Base-by-base conservation (phyloP, 2,329 filamentous ascomycete genomes). In the Tolypocladium endophyticum region DNA sequence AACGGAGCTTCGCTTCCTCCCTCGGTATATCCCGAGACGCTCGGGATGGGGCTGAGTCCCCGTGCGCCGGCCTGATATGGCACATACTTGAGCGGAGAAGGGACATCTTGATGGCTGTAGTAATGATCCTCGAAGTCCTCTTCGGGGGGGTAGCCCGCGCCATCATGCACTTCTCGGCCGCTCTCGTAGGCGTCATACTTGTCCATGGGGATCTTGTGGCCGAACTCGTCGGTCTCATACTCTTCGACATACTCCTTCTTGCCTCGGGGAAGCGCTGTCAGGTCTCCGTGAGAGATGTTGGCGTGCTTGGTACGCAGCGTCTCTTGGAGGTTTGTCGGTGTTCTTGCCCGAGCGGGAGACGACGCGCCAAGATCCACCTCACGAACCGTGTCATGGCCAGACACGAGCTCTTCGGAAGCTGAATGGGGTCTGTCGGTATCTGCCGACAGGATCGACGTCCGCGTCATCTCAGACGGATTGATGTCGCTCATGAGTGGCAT, bases 401-500 rank as follows among this genome's bases (percentile, higher is more conserved):
- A 85, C 1, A 79, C 81, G 67, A 74, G 79, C 73, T 82, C 83
- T 66, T 82, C 86, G 67, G 80, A 87, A 28, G 87, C 85, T 23
- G 88, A 90, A 55, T 82, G 80, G 20, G 89, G 87, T 57, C 86
- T 79, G 64, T 90, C 90, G 0, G 89, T 90, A 35, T 89, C 86
- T 36, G 90, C 89, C 6, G 92, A 94, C 23, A 94, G 75, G 58
- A 97, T 90, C 0, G 93, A 97, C 20, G 88, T 88, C 66, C 93
- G 83, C 0, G 93, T 97, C 59, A 97, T 74, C 57, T 97, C 92
- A 0, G 93, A 96, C 50, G 89, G 85, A 64, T 90, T 88, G 60
- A 96, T 84, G 59, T 91, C 90, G 73, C 92, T 96, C 73, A 89
- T 87, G 63, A 96, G 81, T 3, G 93, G 93, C 87, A 97, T 91